Evolutionary conservation across 768 basidiomycete species (phyloP), one percentile per base, ranked within the genome.

Genomic region (Serpula lacrymans): DNA sequence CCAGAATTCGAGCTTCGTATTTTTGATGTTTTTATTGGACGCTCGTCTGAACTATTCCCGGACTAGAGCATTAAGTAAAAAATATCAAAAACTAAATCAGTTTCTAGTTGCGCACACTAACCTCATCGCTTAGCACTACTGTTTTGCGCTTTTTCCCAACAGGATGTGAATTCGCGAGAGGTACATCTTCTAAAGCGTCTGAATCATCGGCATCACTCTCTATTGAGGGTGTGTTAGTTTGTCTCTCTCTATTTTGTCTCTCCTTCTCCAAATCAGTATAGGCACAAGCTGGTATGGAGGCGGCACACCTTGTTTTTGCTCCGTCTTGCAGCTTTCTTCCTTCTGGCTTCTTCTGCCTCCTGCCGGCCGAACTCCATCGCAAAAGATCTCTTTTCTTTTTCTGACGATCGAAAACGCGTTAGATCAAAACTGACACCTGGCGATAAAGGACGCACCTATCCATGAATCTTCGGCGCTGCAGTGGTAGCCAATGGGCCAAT

Each of bases 401-500:
- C 72, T 74, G 39, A n/a, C n/a, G n/a, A n/a, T 26, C 37, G 0
- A 22, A 13, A 24, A 1, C 20, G 6, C 14, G 16, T 55, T 13
- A 48, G 24, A 18, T 31, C 23, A 8, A 23, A 11, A 12, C 18
- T 13, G 17, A 21, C 18, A 31, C n/a, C 22, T 8, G 10, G 7
- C 4, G 21, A 17, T 9, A 28, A 18, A 39, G 34, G 7, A 52
- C 53, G 45, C 35, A 85, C 85, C 58, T 16, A 86, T 86, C 83
- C 84, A 87, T 11, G 60, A 56, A 9, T 64, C 48, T 1, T 54
- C 51, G 12, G 83, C 74, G n/a, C 52, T 28, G 10, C 71, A 55
- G 11, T 59, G 60, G 32, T 74, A 62, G 6, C 78, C 81, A 23
- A 69, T 42, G 8, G 47, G 31, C 57, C 82, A 82, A 50, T 83